Base-by-base conservation (phyloP, 2,329 filamentous ascomycete species). In the Fusarium buharicum region DNA sequence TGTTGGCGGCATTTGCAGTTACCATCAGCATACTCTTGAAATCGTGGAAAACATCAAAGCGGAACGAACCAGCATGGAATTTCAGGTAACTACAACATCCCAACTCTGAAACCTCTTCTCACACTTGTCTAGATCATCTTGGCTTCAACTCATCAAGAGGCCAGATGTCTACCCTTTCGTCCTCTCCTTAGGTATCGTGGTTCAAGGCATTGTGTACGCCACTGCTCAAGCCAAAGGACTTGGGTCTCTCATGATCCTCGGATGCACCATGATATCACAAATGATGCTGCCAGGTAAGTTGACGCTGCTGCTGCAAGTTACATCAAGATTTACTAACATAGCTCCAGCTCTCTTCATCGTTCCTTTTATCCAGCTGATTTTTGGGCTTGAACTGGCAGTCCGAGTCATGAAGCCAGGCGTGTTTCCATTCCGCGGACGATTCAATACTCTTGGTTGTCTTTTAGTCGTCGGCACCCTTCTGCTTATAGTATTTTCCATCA, bases 351-450 rank as follows among this genome's bases (percentile, higher is more conserved):
- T 90, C 31, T 90, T 91, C 67, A 80, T 90, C 48, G 82, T 86
- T 9, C 88, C 88, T 22, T 89, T 83, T 60, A 82, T 87, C 28
- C 88, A 90, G 64, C 69, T 90, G 17, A 79, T 89, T 14, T 90
- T 91, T 64, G 86, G 84, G 13, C 61, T 88, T 55, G 89, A 91
- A 72, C 81, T 84, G 30, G 78, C 84, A 0, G 67, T 85, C 14
- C 80, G 88, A 64, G 82, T 84, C 11, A 72, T 88, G 22, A 80
- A 77, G 62, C 77, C 75, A 40, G 78, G 79, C 40, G 82, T 86
- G 2, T 90, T 90, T 63, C 80, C 83, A 5, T 77, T 82, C 1
- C 81, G 85, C 54, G 79, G 83, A 24, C 86, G 82, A 71, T 90
- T 86, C 82, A 84, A 82, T 31, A 81, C 87, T 22, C 75, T 79